phyloP scores from a whole-genome alignment of 352 stramenopile genomes.

The Phytopythium delawarense region DNA sequence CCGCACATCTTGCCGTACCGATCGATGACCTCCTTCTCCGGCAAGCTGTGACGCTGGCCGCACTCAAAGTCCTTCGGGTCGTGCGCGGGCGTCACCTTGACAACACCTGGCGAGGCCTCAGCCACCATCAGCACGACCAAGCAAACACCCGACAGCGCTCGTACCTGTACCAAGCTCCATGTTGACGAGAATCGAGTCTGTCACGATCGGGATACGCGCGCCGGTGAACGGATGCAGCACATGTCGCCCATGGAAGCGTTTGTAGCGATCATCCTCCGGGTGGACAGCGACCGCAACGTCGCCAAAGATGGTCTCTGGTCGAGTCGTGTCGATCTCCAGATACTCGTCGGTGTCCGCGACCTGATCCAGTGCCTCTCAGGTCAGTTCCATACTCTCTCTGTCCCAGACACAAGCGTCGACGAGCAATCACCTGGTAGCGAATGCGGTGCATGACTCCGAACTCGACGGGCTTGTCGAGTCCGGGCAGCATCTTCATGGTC shows the following conservation, averaged over 20 bases:
- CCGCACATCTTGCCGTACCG: conserved; percentile 65
- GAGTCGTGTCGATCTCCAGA: conserved; percentile 95
- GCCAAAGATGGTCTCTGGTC: conserved; percentile 98
- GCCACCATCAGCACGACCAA: not conserved
- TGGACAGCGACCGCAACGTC: conserved; percentile 98
- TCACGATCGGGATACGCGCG: conserved; percentile 92
- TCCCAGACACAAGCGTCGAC: not conserved
- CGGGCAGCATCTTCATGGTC: conserved; percentile 71
- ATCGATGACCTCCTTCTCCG: conserved; percentile 69
- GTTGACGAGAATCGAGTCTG: conserved; percentile 95
- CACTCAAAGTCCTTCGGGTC: conserved; percentile 99
- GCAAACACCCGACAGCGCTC: conserved; percentile 36
- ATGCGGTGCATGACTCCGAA: conserved; percentile 87
- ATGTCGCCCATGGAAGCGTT: conserved; percentile 92
- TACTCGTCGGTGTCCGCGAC: conserved; percentile 54
- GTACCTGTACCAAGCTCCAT: conserved; percentile 98
- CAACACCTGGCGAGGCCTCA: conserved; percentile 36
- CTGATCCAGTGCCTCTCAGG: conserved; percentile 4
- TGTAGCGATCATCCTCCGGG: conserved; percentile 94
- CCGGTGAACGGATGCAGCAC: conserved; percentile 94
- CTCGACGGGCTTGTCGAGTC: conserved; percentile 63
- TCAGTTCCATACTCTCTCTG: not conserved
- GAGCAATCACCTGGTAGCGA: conserved; percentile 44
- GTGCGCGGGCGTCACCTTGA: conserved; percentile 98
- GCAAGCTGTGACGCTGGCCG: conserved; percentile 93